Evolutionary conservation across 2,329 filamentous ascomycete species (phyloP).

Genomic region (Cladophialophora chaetospira): DNA sequence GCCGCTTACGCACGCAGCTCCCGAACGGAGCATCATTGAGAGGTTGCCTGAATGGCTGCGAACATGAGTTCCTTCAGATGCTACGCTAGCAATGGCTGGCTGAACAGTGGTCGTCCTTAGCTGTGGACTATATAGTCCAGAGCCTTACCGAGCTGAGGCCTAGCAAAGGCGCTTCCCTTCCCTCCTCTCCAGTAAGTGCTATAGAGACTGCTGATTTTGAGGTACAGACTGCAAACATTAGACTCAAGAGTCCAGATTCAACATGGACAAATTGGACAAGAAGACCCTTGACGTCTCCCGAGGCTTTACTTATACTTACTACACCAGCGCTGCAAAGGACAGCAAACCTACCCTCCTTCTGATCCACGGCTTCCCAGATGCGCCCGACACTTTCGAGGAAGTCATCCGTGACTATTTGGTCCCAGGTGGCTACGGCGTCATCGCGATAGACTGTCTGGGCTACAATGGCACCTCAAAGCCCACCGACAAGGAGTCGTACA

Average conservation of each 20-base stretch:
- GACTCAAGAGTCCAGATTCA: too few relatives aligned
- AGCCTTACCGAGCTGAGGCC: not conserved
- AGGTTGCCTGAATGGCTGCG: not conserved
- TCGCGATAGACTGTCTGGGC: constrained; percentile 45
- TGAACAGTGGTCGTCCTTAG: too few relatives aligned
- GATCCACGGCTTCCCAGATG: constrained; percentile 55
- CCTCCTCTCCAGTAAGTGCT: not conserved
- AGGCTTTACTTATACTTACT: constrained; percentile 45
- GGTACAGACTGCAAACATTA: too few relatives aligned
- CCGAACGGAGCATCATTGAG: not conserved
- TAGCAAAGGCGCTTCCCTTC: not conserved
- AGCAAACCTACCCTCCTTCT: constrained; percentile 42
- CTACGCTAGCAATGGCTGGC: not conserved
- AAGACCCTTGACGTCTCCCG: constrained; percentile 20
- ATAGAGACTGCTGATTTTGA: not conserved
- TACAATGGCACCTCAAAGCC: constrained; percentile 47
- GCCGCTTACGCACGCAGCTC: too few relatives aligned
- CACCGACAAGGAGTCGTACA: constrained; percentile 41
- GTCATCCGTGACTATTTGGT: constrained; percentile 45
- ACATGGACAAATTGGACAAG: constrained; percentile 19
- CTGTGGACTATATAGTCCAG: too few relatives aligned
- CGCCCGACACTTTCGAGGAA: constrained; percentile 46
- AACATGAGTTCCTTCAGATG: not conserved
- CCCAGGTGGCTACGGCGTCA: constrained; percentile 43
- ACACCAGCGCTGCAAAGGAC: constrained; percentile 34